Base-by-base conservation (phyloP, 1,284 basidiomycete species). In the Cryptococcus neoformans region DNA sequence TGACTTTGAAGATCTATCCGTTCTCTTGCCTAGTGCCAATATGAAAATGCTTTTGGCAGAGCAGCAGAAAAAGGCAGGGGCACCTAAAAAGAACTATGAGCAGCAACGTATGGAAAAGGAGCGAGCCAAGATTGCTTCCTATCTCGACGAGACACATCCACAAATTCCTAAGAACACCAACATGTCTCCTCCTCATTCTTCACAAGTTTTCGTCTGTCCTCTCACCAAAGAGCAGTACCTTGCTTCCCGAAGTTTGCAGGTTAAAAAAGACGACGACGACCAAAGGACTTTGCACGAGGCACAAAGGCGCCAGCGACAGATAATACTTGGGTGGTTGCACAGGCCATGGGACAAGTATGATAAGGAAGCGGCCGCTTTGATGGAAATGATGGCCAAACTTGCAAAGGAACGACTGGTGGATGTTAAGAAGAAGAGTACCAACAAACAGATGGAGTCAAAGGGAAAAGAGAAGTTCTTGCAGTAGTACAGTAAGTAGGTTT, bases 341-440 rank as follows among this genome's bases (percentile, higher is more conserved):
- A 57, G 58, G 45, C 70, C 70, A 34, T 72, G 70, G 70, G 57
- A 54, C 5, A 49, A 51, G 28, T 72, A 59, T 39, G 67, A 72
- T 45, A 60, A 59, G 21, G 63, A 66, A 9, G 67, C 63, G 10
- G 65, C 66, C 12, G 61, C 54, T 17, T 36, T 62, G 40, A 63
- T 68, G 44, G 64, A 62, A 11, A 47, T 56, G 41, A 34, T 68
- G 17, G 62, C 56, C 5, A 45, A 52, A 2, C 9, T 66, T 10
- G 65, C 63, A 6, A 42, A 50, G 47, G 55, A 57, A 28, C 54
- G 56, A 39, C 11, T 64, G 44, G 65, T 63, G 35, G 59, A 58
- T 41, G 11, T 11, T 37, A 56, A 44, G 36, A 52, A 58, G 47
- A 49, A 38, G 36, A 57, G 48, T 49, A 21, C 21, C 21, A 47